Conservation (phyloP, 108 stramenopile species). For the Nannochloropsis salina region DNA sequence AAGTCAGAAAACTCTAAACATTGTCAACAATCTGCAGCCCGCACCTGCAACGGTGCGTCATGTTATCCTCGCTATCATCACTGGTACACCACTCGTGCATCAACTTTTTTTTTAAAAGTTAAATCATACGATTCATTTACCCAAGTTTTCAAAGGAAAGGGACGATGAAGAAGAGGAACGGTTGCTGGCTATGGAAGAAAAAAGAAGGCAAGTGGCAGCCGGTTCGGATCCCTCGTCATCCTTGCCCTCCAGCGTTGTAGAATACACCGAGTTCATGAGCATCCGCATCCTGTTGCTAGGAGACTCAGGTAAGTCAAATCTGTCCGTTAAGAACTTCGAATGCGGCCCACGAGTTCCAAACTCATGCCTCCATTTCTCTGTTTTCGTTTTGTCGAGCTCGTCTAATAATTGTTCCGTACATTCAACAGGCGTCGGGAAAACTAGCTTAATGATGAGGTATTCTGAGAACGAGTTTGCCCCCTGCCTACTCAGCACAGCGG, state of each 20-base stretch:
- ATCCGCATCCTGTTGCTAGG: constrained; percentile 44
- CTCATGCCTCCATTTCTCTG: background rate
- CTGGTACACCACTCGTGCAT: background rate
- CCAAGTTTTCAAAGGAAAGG: constrained; percentile 30
- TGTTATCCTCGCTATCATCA: background rate
- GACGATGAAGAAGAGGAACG: constrained; percentile 50
- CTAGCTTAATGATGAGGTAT: constrained; percentile 56
- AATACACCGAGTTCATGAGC: constrained; percentile 33
- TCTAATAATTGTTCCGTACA: too few relatives aligned
- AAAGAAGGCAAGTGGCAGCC: constrained; percentile 36
- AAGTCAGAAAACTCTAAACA: constrained; percentile 45
- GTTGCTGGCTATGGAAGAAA: constrained; percentile 39
- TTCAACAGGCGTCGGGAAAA: constrained; percentile 53
- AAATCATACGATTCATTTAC: background rate
- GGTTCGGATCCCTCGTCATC: background rate
- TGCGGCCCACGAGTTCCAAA: background rate
- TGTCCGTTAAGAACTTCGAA: too few relatives aligned
- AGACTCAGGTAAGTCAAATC: constrained; percentile 33
- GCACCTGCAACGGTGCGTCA: background rate
- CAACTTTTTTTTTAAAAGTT: background rate
- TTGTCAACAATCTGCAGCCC: constrained; percentile 44
- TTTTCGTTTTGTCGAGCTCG: background rate
- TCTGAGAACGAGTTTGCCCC: constrained; percentile 56
- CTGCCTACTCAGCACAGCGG: constrained; percentile 45
- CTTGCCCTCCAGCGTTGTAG: background rate